A percentile compares a stretch with the other conserved stretches of the same genome.
phyloP scores from a whole-genome alignment of 202 grass and related monocot species.

The Hordeum pubiflorum region DNA sequence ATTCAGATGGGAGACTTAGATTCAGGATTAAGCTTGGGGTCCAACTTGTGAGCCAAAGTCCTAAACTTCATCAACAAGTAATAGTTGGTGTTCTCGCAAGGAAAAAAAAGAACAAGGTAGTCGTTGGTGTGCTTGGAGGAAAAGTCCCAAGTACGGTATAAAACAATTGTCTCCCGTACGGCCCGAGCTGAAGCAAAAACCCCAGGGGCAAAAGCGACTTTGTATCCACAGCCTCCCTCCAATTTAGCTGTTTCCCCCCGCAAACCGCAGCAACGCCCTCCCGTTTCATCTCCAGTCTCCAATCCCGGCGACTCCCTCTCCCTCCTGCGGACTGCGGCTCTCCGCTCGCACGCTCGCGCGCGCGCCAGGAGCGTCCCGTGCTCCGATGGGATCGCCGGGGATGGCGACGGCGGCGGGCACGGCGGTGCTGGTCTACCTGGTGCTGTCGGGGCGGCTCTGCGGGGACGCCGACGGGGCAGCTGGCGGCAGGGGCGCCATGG shows the following conservation, averaged over 20 bases:
- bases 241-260: constrained; percentile 26
- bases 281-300: neutral
- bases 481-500: constrained; percentile 6
- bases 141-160: neutral
- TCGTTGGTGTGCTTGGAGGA: neutral
- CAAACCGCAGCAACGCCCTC: neutral
- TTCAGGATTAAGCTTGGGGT: no score
- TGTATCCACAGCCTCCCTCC: neutral
- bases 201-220: constrained; percentile 15
- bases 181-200: neutral
- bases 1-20: no score
- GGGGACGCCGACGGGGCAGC: constrained; percentile 18
- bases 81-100: no score
- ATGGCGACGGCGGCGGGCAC: constrained; percentile 58
- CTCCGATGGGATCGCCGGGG: constrained; percentile 39
- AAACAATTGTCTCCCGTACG: neutral
- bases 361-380: neutral
- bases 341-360: neutral
- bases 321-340: neutral
- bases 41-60: no score
- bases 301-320: neutral
- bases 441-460: constrained; percentile 69
- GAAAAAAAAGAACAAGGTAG: neutral
- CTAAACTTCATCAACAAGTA: no score
- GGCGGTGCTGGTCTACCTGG: constrained; percentile 63